phyloP scores from a whole-genome alignment of 2,329 filamentous ascomycete species.

The Paraphaeosphaeria minitans region DNA sequence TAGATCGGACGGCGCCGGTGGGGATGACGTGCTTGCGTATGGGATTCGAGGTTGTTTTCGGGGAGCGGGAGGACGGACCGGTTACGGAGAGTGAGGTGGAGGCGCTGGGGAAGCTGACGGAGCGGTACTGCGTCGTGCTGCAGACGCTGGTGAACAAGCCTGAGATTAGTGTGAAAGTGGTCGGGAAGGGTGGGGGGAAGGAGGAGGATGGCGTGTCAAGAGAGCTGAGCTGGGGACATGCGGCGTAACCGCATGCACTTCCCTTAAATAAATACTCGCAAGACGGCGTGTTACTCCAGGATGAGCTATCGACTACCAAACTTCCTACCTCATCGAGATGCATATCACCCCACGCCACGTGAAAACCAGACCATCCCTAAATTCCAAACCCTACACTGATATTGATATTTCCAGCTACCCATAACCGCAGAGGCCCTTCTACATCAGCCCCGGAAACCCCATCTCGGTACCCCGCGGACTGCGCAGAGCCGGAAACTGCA shows the following conservation, averaged over 20 bases:
- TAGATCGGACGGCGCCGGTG: constrained; percentile 53
- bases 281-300: no score
- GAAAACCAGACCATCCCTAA: no score
- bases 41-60: constrained; percentile 51
- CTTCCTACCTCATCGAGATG: no score
- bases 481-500: background rate
- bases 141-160: constrained; percentile 43
- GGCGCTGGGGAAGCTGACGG: constrained; percentile 55
- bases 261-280: no score
- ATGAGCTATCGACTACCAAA: no score
- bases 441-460: background rate
- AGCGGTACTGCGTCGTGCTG: constrained; percentile 55
- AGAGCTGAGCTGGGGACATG: constrained; percentile 21
- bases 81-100: constrained; percentile 52
- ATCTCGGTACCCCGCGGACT: background rate
- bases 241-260: background rate
- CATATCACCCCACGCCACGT: no score
- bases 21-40: constrained; percentile 55
- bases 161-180: constrained; percentile 31
- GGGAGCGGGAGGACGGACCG: constrained; percentile 35
- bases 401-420: no score
- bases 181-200: constrained; percentile 24
- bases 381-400: no score
- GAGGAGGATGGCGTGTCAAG: constrained; percentile 25
- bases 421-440: background rate